Evolutionary conservation across 306 rosid genomes (phyloP).

Genomic region (Castanea sativa): DNA sequence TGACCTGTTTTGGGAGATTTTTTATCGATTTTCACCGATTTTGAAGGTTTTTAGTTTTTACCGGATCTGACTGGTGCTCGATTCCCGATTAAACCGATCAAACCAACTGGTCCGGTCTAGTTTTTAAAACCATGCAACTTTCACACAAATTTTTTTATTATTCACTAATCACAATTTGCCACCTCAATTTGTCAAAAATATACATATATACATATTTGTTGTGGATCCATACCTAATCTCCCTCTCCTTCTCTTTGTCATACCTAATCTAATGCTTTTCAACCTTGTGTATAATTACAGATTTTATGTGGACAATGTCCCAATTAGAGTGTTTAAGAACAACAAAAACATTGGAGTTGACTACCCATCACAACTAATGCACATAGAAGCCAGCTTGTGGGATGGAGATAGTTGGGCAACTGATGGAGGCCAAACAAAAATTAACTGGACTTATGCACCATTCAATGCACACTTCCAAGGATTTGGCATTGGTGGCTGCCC

Average conservation of each 20-base stretch:
- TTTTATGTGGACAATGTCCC: not conserved
- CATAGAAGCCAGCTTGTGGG: constrained; percentile 45
- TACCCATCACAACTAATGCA: constrained; percentile 47
- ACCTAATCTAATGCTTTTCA: too few relatives aligned
- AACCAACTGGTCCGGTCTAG: accelerated
- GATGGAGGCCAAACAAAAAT: constrained; percentile 44
- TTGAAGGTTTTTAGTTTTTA: too few relatives aligned
- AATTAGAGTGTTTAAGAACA: too few relatives aligned
- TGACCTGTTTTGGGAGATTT: accelerated
- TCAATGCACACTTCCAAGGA: constrained; percentile 43
- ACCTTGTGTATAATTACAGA: too few relatives aligned
- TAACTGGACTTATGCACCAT: constrained; percentile 51
- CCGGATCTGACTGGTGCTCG: accelerated
- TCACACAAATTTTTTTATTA: too few relatives aligned
- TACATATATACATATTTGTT: too few relatives aligned
- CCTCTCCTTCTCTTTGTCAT: too few relatives aligned
- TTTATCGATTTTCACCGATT: accelerated
- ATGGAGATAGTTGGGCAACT: constrained; percentile 58
- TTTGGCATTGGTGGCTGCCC: constrained; percentile 40
- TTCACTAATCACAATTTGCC: too few relatives aligned
- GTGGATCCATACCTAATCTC: not conserved
- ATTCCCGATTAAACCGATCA: accelerated
- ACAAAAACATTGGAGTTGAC: not conserved
- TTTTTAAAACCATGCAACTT: too few relatives aligned
- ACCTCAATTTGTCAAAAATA: too few relatives aligned